phyloP scores from a whole-genome alignment of 148 eudicot genomes.

The Fagopyrum esculentum region DNA sequence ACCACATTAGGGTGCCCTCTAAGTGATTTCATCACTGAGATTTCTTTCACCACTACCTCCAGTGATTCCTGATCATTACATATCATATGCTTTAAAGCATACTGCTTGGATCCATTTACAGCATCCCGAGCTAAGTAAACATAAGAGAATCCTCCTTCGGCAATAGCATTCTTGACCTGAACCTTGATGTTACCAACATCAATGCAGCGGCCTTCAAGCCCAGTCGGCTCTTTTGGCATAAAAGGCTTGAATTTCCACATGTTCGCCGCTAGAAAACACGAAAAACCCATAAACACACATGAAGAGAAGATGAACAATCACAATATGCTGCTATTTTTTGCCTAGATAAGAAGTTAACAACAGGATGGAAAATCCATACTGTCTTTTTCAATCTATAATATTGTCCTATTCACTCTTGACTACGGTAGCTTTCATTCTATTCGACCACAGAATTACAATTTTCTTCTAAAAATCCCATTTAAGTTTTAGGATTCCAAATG shows the following conservation, averaged over 20 bases:
- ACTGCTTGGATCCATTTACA: constrained; percentile 68
- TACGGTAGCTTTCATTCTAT: not conserved
- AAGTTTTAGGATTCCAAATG: not conserved
- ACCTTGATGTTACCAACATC: constrained; percentile 85
- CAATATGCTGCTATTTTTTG: not conserved
- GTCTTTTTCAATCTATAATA: not conserved
- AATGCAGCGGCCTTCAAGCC: constrained; percentile 90
- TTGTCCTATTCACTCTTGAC: not conserved
- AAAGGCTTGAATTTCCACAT: constrained; percentile 98
- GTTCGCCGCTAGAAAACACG: constrained; percentile 12
- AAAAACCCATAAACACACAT: not conserved
- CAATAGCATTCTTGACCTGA: constrained; percentile 69
- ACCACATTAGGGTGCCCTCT: constrained; percentile 94
- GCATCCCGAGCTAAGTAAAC: constrained; percentile 91
- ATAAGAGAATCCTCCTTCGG: constrained; percentile 98
- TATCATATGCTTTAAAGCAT: constrained; percentile 92
- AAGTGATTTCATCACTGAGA: constrained; percentile 80
- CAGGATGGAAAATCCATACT: not conserved
- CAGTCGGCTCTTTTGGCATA: constrained; percentile 73
- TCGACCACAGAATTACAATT: not conserved
- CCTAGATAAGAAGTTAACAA: not conserved
- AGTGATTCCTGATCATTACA: constrained; percentile 91
- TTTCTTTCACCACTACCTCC: constrained; percentile 78
- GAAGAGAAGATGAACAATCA: not conserved
- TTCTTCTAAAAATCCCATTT: not conserved